A percentile compares a stretch with the other conserved stretches of the same genome.
These are phyloP conservation scores for Picea abies DNA, from an alignment of 83 land plant genomes.

Conservation along the genomic window DNA sequence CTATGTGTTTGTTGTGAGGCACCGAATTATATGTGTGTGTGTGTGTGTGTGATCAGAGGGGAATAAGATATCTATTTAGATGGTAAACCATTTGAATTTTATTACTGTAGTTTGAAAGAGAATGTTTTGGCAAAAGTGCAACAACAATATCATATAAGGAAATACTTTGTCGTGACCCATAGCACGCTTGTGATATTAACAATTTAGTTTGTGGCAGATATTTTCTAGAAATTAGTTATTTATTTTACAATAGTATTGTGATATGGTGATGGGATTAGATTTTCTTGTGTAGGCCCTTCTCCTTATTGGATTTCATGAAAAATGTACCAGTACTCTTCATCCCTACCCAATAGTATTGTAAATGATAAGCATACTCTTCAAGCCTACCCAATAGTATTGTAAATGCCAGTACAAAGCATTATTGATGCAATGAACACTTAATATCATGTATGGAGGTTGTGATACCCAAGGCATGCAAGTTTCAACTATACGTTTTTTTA, in stretches of 20 bases:
- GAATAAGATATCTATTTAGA: neutral
- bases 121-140: conserved; percentile 80
- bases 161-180: conserved; percentile 89
- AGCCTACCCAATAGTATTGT: conserved; percentile 76
- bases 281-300: conserved; percentile 57
- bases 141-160: conserved; percentile 80
- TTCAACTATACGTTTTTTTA: neutral
- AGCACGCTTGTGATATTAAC: conserved; percentile 17
- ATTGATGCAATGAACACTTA: neutral
- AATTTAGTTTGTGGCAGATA: no score
- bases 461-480: neutral
- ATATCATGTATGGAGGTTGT: neutral
- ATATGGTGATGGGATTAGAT: neutral
- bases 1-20: neutral
- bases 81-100: neutral
- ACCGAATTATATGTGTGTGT: no score
- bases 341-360: conserved; percentile 75
- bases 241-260: neutral
- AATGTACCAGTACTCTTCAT: conserved; percentile 78
- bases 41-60: neutral
- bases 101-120: conserved; percentile 71
- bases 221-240: no score
- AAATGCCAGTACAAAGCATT: neutral
- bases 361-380: conserved; percentile 50
- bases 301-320: conserved; percentile 86